A percentile compares a stretch with the other conserved stretches of the same genome.
phyloP scores from a whole-genome alignment of 2,329 filamentous ascomycete species.

The Pseudocercospora cruenta region DNA sequence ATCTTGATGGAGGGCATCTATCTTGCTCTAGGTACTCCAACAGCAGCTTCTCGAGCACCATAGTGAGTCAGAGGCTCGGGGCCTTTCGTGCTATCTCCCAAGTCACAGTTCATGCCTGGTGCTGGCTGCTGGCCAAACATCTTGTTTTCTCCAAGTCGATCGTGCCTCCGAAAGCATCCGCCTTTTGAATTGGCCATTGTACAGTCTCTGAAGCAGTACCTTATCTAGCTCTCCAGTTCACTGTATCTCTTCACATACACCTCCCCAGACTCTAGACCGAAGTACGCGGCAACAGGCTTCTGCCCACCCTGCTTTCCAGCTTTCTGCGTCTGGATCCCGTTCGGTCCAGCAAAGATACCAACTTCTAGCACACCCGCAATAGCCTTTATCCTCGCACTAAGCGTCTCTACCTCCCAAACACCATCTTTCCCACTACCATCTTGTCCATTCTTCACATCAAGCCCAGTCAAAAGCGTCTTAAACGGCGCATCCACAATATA shows the following conservation, averaged over 20 bases:
- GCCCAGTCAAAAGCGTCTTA: constrained; percentile 65
- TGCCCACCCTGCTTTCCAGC: constrained; percentile 70
- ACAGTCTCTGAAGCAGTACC: neutral
- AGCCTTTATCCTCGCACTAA: constrained; percentile 75
- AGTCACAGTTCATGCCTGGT: no score
- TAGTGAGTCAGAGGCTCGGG: no score
- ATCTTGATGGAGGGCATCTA: neutral
- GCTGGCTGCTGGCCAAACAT: neutral
- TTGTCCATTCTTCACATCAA: constrained; percentile 52
- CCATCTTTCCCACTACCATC: constrained; percentile 57
- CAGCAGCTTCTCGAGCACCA: neutral
- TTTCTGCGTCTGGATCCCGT: constrained; percentile 69
- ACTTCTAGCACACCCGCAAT: constrained; percentile 90
- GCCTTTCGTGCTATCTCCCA: no score
- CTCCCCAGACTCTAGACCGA: constrained; percentile 74
- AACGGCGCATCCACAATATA: constrained; percentile 94
- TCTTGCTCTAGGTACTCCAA: no score
- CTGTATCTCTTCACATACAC: constrained; percentile 40
- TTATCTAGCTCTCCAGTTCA: constrained; percentile 14
- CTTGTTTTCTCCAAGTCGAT: neutral
- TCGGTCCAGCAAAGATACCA: constrained; percentile 83
- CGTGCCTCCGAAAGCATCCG: neutral
- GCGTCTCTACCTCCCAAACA: constrained; percentile 75
- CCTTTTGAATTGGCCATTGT: neutral
- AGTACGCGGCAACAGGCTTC: constrained; percentile 92